A percentile compares a stretch with the other conserved stretches of the same genome.
phyloP scores from a whole-genome alignment of 2,329 filamentous ascomycete genomes.

The Penicillium sp. region DNA sequence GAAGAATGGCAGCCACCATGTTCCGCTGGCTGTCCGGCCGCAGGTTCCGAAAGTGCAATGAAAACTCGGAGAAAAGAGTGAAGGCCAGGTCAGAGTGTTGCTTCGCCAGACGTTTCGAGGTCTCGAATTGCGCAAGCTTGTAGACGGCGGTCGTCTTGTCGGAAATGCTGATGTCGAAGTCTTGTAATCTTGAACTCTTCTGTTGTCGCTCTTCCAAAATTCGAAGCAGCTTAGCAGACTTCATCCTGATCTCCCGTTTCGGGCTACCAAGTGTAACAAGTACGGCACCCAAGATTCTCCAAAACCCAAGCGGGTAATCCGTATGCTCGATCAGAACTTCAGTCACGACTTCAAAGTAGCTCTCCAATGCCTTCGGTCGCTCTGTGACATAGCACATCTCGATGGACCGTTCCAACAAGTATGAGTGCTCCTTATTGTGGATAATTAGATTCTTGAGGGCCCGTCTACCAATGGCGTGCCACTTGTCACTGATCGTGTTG shows the following conservation, averaged over 20 bases:
- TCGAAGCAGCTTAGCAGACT: conserved; percentile 71
- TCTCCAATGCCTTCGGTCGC: conserved; percentile 73
- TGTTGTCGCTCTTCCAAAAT: conserved; percentile 73
- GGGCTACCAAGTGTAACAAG: conserved; percentile 90
- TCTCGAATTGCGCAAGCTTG: conserved; percentile 93
- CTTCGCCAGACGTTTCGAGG: conserved; percentile 78
- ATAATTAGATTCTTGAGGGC: conserved; percentile 82
- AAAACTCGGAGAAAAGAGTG: conserved; percentile 91
- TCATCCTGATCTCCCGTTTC: conserved; percentile 76
- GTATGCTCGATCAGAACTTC: conserved; percentile 74
- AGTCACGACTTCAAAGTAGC: conserved; percentile 88
- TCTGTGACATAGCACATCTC: conserved; percentile 81
- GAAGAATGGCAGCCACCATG: conserved; percentile 84
- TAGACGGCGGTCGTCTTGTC: conserved; percentile 98
- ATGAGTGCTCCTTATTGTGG: conserved; percentile 79
- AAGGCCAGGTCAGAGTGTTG: conserved; percentile 85
- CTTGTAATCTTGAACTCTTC: conserved; percentile 81
- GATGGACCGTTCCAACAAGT: conserved; percentile 80
- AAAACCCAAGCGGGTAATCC: conserved; percentile 78
- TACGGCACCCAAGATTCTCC: conserved; percentile 79
- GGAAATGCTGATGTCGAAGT: conserved; percentile 95
- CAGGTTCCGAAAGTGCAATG: conserved; percentile 81
- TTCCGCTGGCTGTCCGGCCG: conserved; percentile 78
- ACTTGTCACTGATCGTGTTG: conserved; percentile 78
- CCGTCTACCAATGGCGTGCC: conserved; percentile 78